Base-by-base conservation (phyloP, 2,329 filamentous ascomycete species). In the Dactylellina leptospora region DNA sequence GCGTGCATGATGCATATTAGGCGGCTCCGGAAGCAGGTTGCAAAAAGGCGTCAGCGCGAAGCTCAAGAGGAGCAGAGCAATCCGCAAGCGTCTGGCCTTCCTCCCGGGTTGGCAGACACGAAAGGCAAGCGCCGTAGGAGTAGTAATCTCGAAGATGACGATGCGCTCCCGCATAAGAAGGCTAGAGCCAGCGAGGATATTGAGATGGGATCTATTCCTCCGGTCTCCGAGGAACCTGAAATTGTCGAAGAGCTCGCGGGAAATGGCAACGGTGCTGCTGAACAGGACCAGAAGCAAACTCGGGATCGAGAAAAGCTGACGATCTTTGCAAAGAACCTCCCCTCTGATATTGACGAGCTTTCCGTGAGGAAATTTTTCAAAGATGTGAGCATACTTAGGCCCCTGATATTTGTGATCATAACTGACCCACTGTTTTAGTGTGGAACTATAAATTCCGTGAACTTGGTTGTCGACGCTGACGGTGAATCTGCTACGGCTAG, bases 281-380 rank as follows among this genome's bases (percentile, higher is more conserved):
- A 79, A 36, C 75, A 79, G 44, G 80, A 80, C 28, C 77, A 79
- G 40, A 76, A 55, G 40, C 38, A 60, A 48, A 58, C 60, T 22
- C 53, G 68, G 61, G 93, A 99, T 79, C 88, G 95, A 42, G 95
- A 99, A 78, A 90, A 97, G 79, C 89, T 92, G 0, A 93, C 91
- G 0, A 85, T 97, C 50, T 86, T 96, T 58, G 88, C 96, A 2
- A 88, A 86, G 54, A 90, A 92, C 75, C 81, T 99, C 22, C 92
- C 95, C 1, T 76, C 79, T 2, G 85, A 89, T 59, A 85, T 88
- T 0, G 87, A 87, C 0, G 87, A 91, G 77, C 88, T 86, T 10
- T 89, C 89, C 76, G 81, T 97, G 11, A 87, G 90, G 63, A 90
- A 96, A 78, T 97, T 96, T 79, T 97, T 99, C 81, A 89, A 89